Evolutionary conservation across 768 basidiomycete species (phyloP), one percentile per base, ranked within the genome.

Genomic region (Hericium alpestre): DNA sequence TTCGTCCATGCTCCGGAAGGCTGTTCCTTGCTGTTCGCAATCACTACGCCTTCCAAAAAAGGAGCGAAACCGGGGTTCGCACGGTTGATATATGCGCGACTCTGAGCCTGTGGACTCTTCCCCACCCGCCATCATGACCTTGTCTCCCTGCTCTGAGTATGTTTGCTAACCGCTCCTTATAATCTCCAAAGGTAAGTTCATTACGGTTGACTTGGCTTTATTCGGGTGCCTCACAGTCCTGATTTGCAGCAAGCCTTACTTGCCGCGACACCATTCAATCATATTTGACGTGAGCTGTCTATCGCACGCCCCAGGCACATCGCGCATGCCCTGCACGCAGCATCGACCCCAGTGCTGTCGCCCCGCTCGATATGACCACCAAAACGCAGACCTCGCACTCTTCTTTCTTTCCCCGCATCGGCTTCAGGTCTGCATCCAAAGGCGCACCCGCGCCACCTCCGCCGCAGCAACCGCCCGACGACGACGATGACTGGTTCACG

Each of bases 401-500:
- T 32, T 63, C 71, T 54, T 65, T 74, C 48, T 64, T 79, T 12
- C 69, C 76, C 38, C 66, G 76, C 22, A 73, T 74, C 48, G 62
- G 72, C 57, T 62, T 73, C 40, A 61, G 65, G 20, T 53, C 65
- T 38, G 59, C 64, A 25, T 38, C 38, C 5, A 23, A 59, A n/a
- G 32, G 32, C 32, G 56, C 55, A n/a, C 55, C 51, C 54, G 65
- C 65, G 57, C 48, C 62, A 63, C 61, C 47, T 56, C 64, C 53
- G 47, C 46, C 55, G 25, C 62, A 63, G 57, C 63, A 60, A 46
- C 25, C 5, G 32, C 32, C 32, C 32, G 32, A 32, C 32, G 56
- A 56, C 7, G 71, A 76, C 22, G 77, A 77, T 18, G 78, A 82
- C 56, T 81, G 80, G 78, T 83, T 82, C 67, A 80, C 80, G 51